These are phyloP conservation scores for Macrophomina phaseolina DNA, from an alignment of 2,329 filamentous ascomycete species.

Conservation along the genomic window DNA sequence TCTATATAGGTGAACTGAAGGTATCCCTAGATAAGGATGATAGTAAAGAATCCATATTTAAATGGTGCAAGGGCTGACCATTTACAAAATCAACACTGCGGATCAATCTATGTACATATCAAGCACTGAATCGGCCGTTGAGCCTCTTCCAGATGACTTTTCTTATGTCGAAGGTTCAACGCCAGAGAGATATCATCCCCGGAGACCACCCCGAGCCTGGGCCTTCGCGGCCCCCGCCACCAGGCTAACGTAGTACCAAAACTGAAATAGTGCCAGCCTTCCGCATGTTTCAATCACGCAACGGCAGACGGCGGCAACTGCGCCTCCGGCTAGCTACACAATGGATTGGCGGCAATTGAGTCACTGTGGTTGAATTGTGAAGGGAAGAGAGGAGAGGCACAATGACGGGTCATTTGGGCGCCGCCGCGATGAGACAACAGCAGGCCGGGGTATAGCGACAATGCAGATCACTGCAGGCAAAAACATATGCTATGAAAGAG, in stretches of 20 bases:
- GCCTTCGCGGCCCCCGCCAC: neutral
- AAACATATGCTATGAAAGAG: no score
- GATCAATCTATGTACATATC: neutral
- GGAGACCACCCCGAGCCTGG: slow-evolving; percentile 1
- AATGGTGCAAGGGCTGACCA: neutral
- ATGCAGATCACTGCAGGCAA: no score
- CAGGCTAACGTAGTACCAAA: neutral
- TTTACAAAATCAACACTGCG: neutral
- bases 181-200: neutral
- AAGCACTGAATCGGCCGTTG: neutral
- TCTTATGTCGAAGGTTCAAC: neutral
- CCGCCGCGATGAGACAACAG: no score
- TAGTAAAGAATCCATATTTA: no score
- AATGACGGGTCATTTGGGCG: neutral
- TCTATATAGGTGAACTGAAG: neutral
- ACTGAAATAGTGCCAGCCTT: no score
- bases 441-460: no score
- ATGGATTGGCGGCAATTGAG: no score
- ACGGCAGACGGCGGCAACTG: no score
- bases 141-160: neutral
- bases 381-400: neutral
- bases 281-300: no score
- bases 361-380: no score
- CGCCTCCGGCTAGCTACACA: no score
- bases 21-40: neutral